phyloP scores from a whole-genome alignment of 768 basidiomycete genomes.

The Flagelloscypha sp. region DNA sequence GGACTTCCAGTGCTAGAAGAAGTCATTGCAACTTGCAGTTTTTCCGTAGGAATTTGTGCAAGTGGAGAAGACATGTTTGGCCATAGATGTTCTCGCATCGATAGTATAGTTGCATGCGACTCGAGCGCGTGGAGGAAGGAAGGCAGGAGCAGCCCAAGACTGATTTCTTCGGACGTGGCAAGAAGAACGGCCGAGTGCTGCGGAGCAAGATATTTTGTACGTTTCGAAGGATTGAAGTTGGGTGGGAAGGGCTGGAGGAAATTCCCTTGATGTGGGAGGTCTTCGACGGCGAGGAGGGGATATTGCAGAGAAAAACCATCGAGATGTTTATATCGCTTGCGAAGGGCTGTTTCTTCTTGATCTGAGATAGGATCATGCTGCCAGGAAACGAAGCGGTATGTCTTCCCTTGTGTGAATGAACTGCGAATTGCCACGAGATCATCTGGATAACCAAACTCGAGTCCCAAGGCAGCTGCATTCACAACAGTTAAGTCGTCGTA shows the following conservation, averaged over 20 bases:
- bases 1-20: slow-evolving; percentile 32
- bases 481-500: slow-evolving; percentile 3
- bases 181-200: slow-evolving; percentile 29
- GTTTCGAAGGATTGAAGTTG: slow-evolving; percentile 52
- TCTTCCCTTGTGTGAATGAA: slow-evolving; percentile 19
- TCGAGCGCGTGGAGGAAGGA: slow-evolving; percentile 37
- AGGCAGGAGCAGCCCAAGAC: slow-evolving; percentile 29
- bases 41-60: slow-evolving; percentile 20
- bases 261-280: slow-evolving; percentile 26
- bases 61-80: slow-evolving; percentile 20
- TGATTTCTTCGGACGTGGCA: slow-evolving; percentile 24
- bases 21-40: slow-evolving; percentile 30
- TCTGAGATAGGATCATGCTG: slow-evolving; percentile 22
- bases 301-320: slow-evolving; percentile 28
- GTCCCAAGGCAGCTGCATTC: slow-evolving; percentile 24
- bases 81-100: slow-evolving; percentile 25
- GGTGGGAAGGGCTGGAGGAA: slow-evolving; percentile 40
- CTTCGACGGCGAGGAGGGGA: slow-evolving; percentile 32
- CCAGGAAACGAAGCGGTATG: slow-evolving; percentile 31
- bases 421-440: slow-evolving; percentile 31
- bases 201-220: too few relatives aligned
- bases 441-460: slow-evolving; percentile 19
- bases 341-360: slow-evolving; percentile 27
- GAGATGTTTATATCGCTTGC: slow-evolving; percentile 19
- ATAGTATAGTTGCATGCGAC: slow-evolving; percentile 24